phyloP scores from a whole-genome alignment of 306 rosid species.

The Quillaja saponaria region DNA sequence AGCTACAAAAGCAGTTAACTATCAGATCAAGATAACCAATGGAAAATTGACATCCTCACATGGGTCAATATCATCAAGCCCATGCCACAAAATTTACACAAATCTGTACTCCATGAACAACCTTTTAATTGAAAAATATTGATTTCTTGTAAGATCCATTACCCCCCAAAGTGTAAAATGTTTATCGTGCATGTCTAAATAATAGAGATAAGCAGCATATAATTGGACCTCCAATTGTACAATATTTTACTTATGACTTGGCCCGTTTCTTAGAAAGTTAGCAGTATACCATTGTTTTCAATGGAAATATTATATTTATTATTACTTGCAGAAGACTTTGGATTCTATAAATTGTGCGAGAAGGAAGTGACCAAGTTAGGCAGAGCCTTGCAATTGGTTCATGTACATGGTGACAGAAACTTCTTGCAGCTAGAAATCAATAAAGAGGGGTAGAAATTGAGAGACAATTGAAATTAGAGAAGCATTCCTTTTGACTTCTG shows the following conservation, averaged over 20 bases:
- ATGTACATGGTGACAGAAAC: slow-evolving; percentile 44
- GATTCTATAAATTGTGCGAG: slow-evolving; percentile 34
- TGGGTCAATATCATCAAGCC: too few species aligned
- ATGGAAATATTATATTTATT: slow-evolving; percentile 5
- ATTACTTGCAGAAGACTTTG: slow-evolving; percentile 32
- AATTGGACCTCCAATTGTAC: slow-evolving; percentile 46
- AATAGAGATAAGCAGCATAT: slow-evolving; percentile 18
- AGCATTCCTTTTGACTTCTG: slow-evolving; percentile 63
- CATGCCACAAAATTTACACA: too few species aligned
- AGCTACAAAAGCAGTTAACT: too few species aligned
- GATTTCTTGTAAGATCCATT: too few species aligned
- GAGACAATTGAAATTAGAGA: slow-evolving; percentile 44
- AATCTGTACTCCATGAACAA: too few species aligned
- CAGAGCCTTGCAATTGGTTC: not conserved
- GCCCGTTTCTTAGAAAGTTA: slow-evolving; percentile 34
- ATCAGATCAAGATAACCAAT: too few species aligned
- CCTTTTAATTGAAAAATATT: too few species aligned
- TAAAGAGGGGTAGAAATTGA: slow-evolving; percentile 19
- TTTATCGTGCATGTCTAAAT: not conserved
- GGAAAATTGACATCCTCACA: too few species aligned
- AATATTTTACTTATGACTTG: slow-evolving; percentile 33
- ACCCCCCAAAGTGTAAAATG: not conserved
- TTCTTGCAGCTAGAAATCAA: slow-evolving; percentile 36
- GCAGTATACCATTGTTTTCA: slow-evolving; percentile 40
- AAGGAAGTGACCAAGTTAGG: slow-evolving; percentile 37